A percentile compares a stretch with the other conserved stretches of the same genome.
Evolutionary conservation across 176 grass and related monocot genomes (phyloP).

Genomic region (Triticum monococcum): DNA sequence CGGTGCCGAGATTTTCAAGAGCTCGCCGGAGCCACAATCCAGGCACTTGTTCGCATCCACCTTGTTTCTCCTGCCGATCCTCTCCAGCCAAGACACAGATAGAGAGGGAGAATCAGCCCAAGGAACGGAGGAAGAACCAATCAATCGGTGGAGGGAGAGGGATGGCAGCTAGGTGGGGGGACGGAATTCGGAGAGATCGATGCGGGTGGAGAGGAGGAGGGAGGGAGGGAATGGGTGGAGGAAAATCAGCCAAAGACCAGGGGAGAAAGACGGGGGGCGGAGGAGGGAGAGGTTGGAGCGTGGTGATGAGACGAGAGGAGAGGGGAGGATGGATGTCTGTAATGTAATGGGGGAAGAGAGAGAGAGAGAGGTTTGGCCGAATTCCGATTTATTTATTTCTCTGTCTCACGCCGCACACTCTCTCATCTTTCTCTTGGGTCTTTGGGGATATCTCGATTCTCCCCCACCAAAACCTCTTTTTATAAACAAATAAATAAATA

Average conservation of each 20-base stretch:
- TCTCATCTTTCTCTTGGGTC: not conserved
- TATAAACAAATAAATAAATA: too few relatives aligned
- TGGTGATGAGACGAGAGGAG: constrained; percentile 24
- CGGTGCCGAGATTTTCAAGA: not conserved
- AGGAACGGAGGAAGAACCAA: constrained; percentile 5
- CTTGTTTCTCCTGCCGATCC: constrained; percentile 14
- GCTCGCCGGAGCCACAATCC: constrained; percentile 22
- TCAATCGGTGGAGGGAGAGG: not conserved
- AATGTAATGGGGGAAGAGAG: not conserved
- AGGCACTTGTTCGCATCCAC: not conserved
- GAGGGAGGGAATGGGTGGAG: constrained; percentile 49
- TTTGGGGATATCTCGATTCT: constrained; percentile 28
- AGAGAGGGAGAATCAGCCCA: constrained; percentile 4
- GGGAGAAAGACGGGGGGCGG: not conserved
- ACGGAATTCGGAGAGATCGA: constrained; percentile 41
- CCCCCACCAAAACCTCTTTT: constrained; percentile 40
- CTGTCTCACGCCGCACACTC: not conserved
- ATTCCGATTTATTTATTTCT: constrained; percentile 47
- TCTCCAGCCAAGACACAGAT: not conserved
- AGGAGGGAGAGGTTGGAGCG: constrained; percentile 1
- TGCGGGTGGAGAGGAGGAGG: constrained; percentile 28
- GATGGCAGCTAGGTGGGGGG: constrained; percentile 7
- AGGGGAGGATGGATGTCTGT: not conserved
- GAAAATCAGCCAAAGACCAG: constrained; percentile 40
- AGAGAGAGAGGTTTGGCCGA: constrained; percentile 49